A percentile compares a stretch with the other conserved stretches of the same genome.
These are phyloP conservation scores for Orbilia blumenaviensis DNA, from an alignment of 2,329 filamentous ascomycete genomes.

Conservation along the genomic window DNA sequence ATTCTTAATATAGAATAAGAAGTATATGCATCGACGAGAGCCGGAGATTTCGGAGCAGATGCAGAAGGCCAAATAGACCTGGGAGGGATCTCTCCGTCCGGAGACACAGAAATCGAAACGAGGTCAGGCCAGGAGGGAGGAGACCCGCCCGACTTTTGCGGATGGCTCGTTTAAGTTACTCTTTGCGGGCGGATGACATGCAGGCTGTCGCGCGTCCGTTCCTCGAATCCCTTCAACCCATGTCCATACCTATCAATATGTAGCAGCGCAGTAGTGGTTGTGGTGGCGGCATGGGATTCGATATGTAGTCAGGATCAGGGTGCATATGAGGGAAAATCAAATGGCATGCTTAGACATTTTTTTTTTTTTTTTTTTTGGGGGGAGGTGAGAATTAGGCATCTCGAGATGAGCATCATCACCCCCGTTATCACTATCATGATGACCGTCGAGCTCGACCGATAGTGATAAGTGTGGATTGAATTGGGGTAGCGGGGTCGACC, in stretches of 20 bases:
- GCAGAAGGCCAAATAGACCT: conserved; percentile 21
- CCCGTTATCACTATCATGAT: no score
- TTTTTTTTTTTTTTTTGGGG: no score
- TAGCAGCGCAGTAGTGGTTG: no score
- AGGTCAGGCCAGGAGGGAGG: conserved; percentile 28
- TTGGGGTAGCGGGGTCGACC: no score
- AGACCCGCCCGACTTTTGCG: conserved; percentile 45
- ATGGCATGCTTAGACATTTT: no score
- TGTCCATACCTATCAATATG: background rate
- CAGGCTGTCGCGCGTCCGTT: conserved; percentile 15
- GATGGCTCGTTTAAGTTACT: conserved; percentile 53
- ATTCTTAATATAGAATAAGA: conserved; percentile 14
- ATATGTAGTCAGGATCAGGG: no score
- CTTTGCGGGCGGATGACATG: conserved; percentile 51
- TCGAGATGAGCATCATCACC: no score
- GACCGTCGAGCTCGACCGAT: no score
- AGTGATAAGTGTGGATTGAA: no score
- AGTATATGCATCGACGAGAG: conserved; percentile 34
- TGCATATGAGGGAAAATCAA: no score
- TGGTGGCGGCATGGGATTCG: no score
- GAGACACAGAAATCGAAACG: conserved; percentile 9
- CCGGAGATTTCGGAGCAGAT: conserved; percentile 52
- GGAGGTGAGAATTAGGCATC: no score
- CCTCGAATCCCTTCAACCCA: background rate
- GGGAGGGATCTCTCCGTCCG: conserved; percentile 1